These are phyloP conservation scores for Pseudogymnoascus sp. DNA, from an alignment of 2,329 filamentous ascomycete species.

Conservation along the genomic window DNA sequence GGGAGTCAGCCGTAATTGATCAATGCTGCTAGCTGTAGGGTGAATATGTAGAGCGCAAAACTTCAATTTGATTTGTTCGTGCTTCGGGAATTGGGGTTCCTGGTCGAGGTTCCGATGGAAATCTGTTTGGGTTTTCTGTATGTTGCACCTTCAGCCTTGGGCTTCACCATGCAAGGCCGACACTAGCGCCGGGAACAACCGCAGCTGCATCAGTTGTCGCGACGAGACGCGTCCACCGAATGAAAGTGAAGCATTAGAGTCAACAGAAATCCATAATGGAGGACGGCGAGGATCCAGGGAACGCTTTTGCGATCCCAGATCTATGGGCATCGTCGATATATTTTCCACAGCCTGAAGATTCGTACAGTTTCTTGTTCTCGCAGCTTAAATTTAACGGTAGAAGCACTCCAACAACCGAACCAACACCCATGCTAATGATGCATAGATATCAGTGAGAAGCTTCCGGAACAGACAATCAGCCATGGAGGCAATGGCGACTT, in stretches of 20 bases:
- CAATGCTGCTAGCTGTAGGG: background rate
- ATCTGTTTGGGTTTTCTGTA: constrained; percentile 9
- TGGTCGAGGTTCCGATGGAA: background rate
- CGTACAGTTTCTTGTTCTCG: constrained; percentile 25
- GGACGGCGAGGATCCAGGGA: constrained; percentile 33
- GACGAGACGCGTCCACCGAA: constrained; percentile 3
- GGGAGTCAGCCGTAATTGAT: background rate
- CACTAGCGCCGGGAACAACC: constrained; percentile 13
- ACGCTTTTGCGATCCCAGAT: constrained; percentile 56
- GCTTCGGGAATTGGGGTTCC: background rate
- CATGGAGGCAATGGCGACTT: constrained; percentile 17
- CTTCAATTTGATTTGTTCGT: background rate
- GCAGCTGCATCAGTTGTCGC: constrained; percentile 5
- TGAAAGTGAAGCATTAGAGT: background rate
- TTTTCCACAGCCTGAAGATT: constrained; percentile 27
- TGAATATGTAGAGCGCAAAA: background rate
- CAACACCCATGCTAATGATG: background rate
- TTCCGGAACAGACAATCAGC: constrained; percentile 14
- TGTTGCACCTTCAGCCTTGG: constrained; percentile 9
- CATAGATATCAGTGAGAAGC: constrained; percentile 21
- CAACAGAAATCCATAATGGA: constrained; percentile 28
- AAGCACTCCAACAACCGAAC: background rate
- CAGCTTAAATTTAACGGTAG: constrained; percentile 24
- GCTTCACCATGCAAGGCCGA: background rate
- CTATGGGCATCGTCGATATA: constrained; percentile 49